A percentile compares a stretch with the other conserved stretches of the same genome.
Evolutionary conservation across 805 yeast genomes (phyloP).

Genomic region (Starmerella sp.): DNA sequence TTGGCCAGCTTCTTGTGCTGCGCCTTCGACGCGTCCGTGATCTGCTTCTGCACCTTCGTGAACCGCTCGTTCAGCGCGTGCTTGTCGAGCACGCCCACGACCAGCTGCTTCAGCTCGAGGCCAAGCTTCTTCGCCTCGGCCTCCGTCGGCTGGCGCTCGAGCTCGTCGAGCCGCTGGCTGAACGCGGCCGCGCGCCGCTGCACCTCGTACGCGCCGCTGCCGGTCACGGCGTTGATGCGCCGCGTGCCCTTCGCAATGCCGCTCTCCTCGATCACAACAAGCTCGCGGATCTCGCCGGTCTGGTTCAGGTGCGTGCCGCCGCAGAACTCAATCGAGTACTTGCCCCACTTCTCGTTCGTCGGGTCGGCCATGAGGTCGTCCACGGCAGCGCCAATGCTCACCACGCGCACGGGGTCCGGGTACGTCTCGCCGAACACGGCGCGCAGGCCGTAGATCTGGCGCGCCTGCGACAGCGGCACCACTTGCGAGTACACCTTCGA

Average conservation of each 20-base stretch:
- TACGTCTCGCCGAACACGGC: conserved; percentile 98
- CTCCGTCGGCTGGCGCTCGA: conserved; percentile 61
- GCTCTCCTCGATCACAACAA: conserved; percentile 82
- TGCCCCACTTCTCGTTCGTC: conserved; percentile 59
- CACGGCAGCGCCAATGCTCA: conserved; percentile 85
- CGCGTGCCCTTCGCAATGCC: conserved; percentile 99
- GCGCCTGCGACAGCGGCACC: conserved; percentile 63
- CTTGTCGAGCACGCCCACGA: conserved; percentile 73
- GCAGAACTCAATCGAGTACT: conserved; percentile 84
- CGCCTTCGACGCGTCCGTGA: conserved; percentile 77
- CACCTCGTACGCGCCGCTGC: conserved; percentile 78
- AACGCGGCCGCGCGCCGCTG: conserved; percentile 74
- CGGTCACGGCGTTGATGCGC: conserved; percentile 95
- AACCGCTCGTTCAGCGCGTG: conserved; percentile 63
- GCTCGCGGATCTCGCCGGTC: conserved; percentile 86
- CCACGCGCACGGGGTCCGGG: conserved; percentile 98
- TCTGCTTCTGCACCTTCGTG: conserved; percentile 66
- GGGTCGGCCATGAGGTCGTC: conserved; percentile 70
- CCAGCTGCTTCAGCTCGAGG: conserved; percentile 68
- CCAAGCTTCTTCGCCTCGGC: conserved; percentile 71
- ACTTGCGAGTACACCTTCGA: conserved; percentile 70
- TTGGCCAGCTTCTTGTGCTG: conserved; percentile 82
- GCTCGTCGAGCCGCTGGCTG: conserved; percentile 45
- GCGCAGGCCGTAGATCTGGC: conserved; percentile 70
- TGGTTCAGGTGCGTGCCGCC: conserved; percentile 97